Evolutionary conservation across 2,329 filamentous ascomycete genomes (phyloP), one percentile per base, ranked within the genome.

Genomic region (Colletotrichum endophyticum): DNA sequence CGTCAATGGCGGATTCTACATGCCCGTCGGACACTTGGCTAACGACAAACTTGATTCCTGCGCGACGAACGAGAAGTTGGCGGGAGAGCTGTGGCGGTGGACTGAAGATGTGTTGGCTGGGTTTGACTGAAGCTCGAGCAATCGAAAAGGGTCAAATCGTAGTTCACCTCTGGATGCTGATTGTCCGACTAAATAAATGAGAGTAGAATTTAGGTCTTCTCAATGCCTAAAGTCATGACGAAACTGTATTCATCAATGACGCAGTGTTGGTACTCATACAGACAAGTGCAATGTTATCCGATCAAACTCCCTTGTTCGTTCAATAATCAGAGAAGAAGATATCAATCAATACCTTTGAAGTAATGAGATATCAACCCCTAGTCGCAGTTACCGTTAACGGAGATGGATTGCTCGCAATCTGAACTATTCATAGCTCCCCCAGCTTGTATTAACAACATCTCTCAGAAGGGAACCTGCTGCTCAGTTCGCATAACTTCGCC

Each of bases 11-110:
- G 80, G 77, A 2, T 79, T 81, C 16, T 83, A 82, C 56, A 79
- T 80, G 72, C 84, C 84, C 1, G 82, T 84, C 8, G 82, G 80
- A 0, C 76, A 77, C 66, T 44, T 69, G 13, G 78, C 79, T 19
- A 67, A 68, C 6, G 80, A 81, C 3, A 79, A 80, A 62, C 75
- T 75, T n/a, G 69, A 67, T 66, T 80, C 79, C 44, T 79, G 78
- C 49, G 74, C 74, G 16, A 66, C 36, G 64, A 80, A 83, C 72
- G 79, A 82, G 53, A 76, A 81, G 6, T 69, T 87, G 68, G 84
- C 81, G 2, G 81, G 79, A 67, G 78, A 81, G 80, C 66, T 88
- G 74, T 87, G 85, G 85, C 79, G 83, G 27, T 87, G 85, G 84
- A 87, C 85, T 11, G 79, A 83, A 44, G 77, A 78, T 30, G 80